phyloP scores from a whole-genome alignment of 495 filamentous ascomycete species.

The Xanthoparmelia taractica region DNA sequence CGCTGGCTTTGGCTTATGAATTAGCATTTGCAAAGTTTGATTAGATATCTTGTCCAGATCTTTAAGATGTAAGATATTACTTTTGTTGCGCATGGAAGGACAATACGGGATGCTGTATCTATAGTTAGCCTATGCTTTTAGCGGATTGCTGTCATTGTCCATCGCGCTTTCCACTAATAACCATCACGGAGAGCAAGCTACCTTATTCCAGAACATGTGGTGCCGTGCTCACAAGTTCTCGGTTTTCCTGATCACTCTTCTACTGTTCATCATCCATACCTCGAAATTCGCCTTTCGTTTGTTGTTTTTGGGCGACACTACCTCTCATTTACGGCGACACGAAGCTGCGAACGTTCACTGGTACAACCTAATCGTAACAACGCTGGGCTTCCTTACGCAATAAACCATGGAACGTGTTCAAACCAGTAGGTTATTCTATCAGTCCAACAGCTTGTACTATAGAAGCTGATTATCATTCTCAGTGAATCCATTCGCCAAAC shows the following conservation, averaged over 20 bases:
- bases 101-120: neutral
- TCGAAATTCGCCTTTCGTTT: neutral
- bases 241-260: neutral
- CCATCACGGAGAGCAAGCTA: neutral
- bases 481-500: slow-evolving; percentile 58
- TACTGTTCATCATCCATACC: neutral
- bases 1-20: slow-evolving; percentile 83
- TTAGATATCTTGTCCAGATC: slow-evolving; percentile 11
- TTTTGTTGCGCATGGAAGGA: neutral
- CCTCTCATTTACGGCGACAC: neutral
- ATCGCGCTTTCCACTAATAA: neutral
- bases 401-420: slow-evolving; percentile 17
- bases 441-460: neutral
- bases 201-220: neutral
- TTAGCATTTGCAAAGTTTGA: slow-evolving; percentile 59
- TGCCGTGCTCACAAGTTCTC: neutral
- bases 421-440: slow-evolving; percentile 9
- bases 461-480: neutral
- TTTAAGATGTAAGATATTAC: neutral
- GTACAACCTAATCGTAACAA: slow-evolving; percentile 5
- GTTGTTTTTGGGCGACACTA: neutral
- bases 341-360: slow-evolving; percentile 4
- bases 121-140: neutral
- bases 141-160: neutral
- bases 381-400: neutral